Base-by-base conservation (phyloP, 495 filamentous ascomycete genomes). In the Friedmanniomyces simplex region DNA sequence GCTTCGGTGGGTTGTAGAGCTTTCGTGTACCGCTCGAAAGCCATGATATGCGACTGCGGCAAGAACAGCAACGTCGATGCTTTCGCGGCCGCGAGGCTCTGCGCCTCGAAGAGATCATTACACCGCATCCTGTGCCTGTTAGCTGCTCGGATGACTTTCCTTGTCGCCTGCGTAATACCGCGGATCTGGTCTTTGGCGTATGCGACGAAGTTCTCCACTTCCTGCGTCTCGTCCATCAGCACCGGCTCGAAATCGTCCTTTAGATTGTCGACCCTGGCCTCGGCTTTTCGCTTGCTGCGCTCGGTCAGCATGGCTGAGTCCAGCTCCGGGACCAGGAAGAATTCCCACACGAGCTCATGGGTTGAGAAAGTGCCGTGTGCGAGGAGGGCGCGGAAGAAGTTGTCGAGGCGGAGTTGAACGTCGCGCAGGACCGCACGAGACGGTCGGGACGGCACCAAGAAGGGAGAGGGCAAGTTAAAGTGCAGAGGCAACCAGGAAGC, bases 321-420 rank as follows among this genome's bases (percentile, higher is more conserved):
- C 20, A 97, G 78, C 55, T 99, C 94, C 1, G 94, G 94, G 16
- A 97, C 91, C 1, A 99, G 79, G 70, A 99, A 95, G 72, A 99
- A 99, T 64, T 99, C 94, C 94, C 94, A 99, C 7, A 99, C 76
- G 78, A 96, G 87, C 73, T 99, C 94, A 66, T 97, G 94, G 0
- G 88, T 96, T 0, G 89, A 82, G 68, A 99, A 97, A 5, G 93
- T 96, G 2, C 94, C 86, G 66, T 99, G 94, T 0, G 81, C 75
- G 32, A 99, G 76, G 22, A 99, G 77, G 8, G 89, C 86, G 46
- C 86, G 85, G 55, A 99, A 71, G 64, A 96, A 95, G 34, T 80
- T 81, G 71, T 97, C 89, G 8, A 95, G 81, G 28, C 85, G 84
- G 46, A 91, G 71, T 69, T 97, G 94, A 28, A 89, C 85, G 67